Base-by-base conservation (phyloP, 768 basidiomycete genomes). In the Psilocybe sp. region DNA sequence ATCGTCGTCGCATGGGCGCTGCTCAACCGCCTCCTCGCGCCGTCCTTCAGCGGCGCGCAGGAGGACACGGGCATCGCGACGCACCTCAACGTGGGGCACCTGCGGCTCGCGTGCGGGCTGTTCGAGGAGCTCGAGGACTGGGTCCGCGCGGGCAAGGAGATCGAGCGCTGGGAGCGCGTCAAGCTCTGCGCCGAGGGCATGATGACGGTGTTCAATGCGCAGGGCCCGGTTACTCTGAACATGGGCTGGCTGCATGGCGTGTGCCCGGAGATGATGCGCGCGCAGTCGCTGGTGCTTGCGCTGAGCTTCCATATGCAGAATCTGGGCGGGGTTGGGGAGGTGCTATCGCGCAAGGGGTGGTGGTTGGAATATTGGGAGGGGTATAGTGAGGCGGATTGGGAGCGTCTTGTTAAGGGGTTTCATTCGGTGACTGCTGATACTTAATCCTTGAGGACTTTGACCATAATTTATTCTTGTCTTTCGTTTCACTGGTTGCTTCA, bases 151-250 rank as follows among this genome's bases (percentile, higher is more conserved):
- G 58, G 57, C 1, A 56, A 59, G 11, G 59, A 60, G 20, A 53
- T 62, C 2, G 61, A 60, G n/a, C 49, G 61, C 11, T 58, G 56
- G 32, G 65, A 65, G 35, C 51, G 67, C 19, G 62, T 67, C 14
- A 61, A 64, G 40, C 50, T 69, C 12, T 67, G 65, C 38, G 59
- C 61, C 12, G 62, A 65, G 46, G 67, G 67, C 1, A 58, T 66
- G 60, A 53, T 66, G 20, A 65, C 62, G 15, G 51, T 66, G 1
- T 69, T 69, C 49, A 3, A 28, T 3, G 23, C 23, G 23, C 23
- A 28, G 23, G 56, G 61, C 1, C 53, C 57, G 0, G n/a, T n/a
- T n/a, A 40, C 48, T 3, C 38, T 56, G 13, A 55, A 61, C 38
- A 14, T 63, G 15, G 37, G 15, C n/a, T 53, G 49, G 51, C 39